Base-by-base conservation (phyloP, 371 early-diverging fungal species). In the Mycotypha africana region DNA sequence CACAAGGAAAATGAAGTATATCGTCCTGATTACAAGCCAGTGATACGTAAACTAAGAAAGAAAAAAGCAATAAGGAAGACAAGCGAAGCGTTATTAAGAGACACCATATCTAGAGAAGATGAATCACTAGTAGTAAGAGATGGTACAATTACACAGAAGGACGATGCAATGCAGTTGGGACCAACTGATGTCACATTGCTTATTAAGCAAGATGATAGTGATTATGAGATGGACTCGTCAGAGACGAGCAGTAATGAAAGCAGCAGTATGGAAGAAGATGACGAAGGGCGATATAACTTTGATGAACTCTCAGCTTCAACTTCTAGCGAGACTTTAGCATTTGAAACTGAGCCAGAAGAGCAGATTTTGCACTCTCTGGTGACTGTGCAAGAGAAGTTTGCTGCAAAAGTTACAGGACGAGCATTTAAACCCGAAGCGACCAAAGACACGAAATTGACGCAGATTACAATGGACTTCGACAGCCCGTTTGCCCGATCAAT, bases 21-120 rank as follows among this genome's bases (percentile, higher is more conserved):
- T 37, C 47, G 62, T 26, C 75, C 75, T 8, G 71, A 74, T 38
- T 74, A 74, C 34, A 37, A 62, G 0, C 75, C 75, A 4, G 19
- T 23, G 2, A 28, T 36, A 17, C 43, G 40, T 21, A 45, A 21
- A 45, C 53, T 20, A 39, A 46, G 40, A 19, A 30, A 25, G 42
- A 42, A 34, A 21, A 42, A 37, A 22, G n/a, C n/a, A n/a, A n/a
- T n/a, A n/a, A n/a, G n/a, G n/a, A n/a, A n/a, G n/a, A n/a, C n/a
- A n/a, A 42, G 38, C 2, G 31, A 37, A 11, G 42, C 49, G 19
- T 2, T 53, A 1, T 20, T 46, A 24, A 12, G 17, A 15, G 38
- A 47, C 21, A 38, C 54, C 0, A 43, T 33, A 21, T n/a, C 32
- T 5, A 42, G 37, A 15, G 44, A 50, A 6, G 45, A 49, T 20